Conservation (phyloP, 257 asterid genomes). For the Knoxia roxburghii region DNA sequence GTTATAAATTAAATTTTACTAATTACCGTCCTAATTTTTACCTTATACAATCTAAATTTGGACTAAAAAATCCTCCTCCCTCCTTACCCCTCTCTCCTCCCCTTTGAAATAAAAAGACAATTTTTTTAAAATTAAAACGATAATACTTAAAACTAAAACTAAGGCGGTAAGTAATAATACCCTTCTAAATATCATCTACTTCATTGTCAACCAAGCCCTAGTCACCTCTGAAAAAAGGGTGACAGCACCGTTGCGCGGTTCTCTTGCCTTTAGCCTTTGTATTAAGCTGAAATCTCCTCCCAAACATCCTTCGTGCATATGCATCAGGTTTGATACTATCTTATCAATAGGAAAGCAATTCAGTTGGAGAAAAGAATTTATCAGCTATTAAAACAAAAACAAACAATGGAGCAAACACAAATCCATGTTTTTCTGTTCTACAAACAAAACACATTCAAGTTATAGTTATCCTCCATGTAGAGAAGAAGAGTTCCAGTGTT, state of each 20-base stretch:
- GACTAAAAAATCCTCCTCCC: too few species aligned
- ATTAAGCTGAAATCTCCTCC: slow-evolving; percentile 54
- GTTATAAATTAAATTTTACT: not conserved
- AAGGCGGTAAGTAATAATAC: too few species aligned
- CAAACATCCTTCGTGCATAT: slow-evolving; percentile 64
- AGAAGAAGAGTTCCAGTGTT: not conserved
- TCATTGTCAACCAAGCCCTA: not conserved
- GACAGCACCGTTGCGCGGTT: slow-evolving; percentile 23
- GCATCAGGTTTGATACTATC: slow-evolving; percentile 58
- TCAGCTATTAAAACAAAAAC: not conserved
- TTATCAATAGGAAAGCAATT: slow-evolving; percentile 10
- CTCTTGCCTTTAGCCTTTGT: slow-evolving; percentile 36
- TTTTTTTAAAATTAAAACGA: too few species aligned
- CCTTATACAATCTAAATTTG: too few species aligned
- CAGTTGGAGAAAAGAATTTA: not conserved
- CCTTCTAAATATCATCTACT: not conserved
- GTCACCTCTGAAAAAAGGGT: slow-evolving; percentile 40
- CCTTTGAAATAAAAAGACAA: too few species aligned
- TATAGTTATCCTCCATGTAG: not conserved
- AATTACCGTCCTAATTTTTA: too few species aligned
- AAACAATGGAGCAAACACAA: not conserved
- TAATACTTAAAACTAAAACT: too few species aligned
- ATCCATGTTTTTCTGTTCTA: not conserved
- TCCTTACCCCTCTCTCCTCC: too few species aligned
- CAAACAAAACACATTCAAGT: not conserved